phyloP scores from a whole-genome alignment of 768 basidiomycete species.

The Russula sp. region DNA sequence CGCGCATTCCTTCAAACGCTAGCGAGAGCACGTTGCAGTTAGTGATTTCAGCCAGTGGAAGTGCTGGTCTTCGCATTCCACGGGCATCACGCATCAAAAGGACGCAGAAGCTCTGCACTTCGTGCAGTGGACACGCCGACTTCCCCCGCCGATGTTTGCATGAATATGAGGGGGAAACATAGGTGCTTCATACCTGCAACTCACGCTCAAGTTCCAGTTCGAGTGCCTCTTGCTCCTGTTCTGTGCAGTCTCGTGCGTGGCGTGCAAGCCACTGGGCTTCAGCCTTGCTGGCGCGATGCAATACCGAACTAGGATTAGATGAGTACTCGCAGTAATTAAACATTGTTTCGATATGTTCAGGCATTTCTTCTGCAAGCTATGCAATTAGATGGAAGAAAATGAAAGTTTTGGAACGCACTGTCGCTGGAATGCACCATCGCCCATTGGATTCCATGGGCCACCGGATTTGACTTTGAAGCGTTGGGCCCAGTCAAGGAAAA shows the following conservation, averaged over 20 bases:
- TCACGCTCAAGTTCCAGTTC: constrained; percentile 64
- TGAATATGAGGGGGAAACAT: not conserved
- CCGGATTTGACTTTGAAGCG: constrained; percentile 55
- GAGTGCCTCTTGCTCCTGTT: constrained; percentile 42
- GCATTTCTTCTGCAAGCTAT: constrained; percentile 19
- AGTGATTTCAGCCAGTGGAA: constrained; percentile 16
- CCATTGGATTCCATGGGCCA: constrained; percentile 27
- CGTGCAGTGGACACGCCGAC: constrained; percentile 18
- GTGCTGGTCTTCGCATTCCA: constrained; percentile 8
- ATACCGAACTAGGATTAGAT: constrained; percentile 9
- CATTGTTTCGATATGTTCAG: constrained; percentile 30
- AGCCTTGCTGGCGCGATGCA: constrained; percentile 11
- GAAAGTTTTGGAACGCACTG: not conserved
- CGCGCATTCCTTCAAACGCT: constrained; percentile 7
- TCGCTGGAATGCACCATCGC: too few relatives aligned
- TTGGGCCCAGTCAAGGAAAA: constrained; percentile 55
- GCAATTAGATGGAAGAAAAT: not conserved
- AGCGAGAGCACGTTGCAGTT: constrained; percentile 18
- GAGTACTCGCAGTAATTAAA: constrained; percentile 12
- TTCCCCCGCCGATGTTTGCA: not conserved
- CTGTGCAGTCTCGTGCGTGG: constrained; percentile 41
- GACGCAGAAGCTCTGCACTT: constrained; percentile 19
- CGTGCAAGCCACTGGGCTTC: constrained; percentile 61
- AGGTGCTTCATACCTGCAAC: constrained; percentile 45
- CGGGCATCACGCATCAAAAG: constrained; percentile 18